phyloP scores from a whole-genome alignment of 106 monocot genomes.

The Acorus gramineus region DNA sequence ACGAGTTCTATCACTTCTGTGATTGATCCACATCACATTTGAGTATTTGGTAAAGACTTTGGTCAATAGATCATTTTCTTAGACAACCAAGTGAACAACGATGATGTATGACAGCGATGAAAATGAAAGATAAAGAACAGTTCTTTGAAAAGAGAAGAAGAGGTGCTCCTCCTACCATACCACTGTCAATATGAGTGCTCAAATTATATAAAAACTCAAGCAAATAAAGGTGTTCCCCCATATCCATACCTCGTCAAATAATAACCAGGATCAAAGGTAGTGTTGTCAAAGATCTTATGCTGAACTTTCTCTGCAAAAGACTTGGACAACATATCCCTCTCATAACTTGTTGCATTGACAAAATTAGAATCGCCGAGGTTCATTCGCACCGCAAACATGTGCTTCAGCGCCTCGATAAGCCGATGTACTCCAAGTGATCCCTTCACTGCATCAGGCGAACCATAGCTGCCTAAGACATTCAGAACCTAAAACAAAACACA shows the following conservation, averaged over 20 bases:
- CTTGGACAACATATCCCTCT: slow-evolving; percentile 65
- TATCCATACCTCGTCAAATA: slow-evolving; percentile 56
- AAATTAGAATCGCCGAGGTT: slow-evolving; percentile 86
- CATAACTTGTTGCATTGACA: slow-evolving; percentile 36
- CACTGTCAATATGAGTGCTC: no score
- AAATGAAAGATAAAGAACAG: no score
- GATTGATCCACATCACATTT: no score
- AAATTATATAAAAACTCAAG: no score
- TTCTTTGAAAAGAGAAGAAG: no score
- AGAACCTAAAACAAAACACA: slow-evolving; percentile 25
- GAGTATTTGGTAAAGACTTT: no score
- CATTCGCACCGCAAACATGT: slow-evolving; percentile 87
- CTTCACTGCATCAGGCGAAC: slow-evolving; percentile 19
- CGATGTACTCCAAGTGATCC: slow-evolving; percentile 77
- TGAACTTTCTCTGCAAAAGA: slow-evolving; percentile 55
- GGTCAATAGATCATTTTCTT: no score
- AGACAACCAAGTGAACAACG: no score
- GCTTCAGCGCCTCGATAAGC: slow-evolving; percentile 72
- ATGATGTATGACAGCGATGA: no score
- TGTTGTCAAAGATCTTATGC: slow-evolving; percentile 66
- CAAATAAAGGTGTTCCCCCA: no score
- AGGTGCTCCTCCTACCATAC: no score
- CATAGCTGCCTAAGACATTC: slow-evolving; percentile 52
- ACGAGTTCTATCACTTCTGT: no score
- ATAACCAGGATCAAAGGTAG: slow-evolving; percentile 68